A percentile compares a stretch with the other conserved stretches of the same genome.
Conservation (phyloP, 2,329 filamentous ascomycete species). For the Aspergillus spinulosporus region DNA sequence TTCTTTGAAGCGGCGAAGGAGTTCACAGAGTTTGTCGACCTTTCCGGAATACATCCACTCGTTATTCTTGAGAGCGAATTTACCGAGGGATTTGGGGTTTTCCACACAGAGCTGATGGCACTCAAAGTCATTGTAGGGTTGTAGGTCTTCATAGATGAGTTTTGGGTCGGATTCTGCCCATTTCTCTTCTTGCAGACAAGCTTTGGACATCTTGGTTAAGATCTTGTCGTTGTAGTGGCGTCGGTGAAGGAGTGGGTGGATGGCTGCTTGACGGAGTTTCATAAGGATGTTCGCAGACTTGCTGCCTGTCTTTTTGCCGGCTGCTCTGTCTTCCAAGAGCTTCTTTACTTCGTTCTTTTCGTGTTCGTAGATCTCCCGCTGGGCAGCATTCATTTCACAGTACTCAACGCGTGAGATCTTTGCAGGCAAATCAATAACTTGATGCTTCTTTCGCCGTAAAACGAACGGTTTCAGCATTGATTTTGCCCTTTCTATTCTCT, state of each 20-base stretch:
- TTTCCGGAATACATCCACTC: constrained; percentile 80
- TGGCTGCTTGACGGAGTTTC: constrained; percentile 86
- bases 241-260: constrained; percentile 86
- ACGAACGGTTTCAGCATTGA: constrained; percentile 96
- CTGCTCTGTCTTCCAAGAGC: constrained; percentile 60
- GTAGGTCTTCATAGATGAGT: constrained; percentile 56
- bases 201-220: constrained; percentile 73
- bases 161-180: constrained; percentile 53
- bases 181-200: constrained; percentile 69
- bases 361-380: constrained; percentile 71
- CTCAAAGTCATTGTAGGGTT: constrained; percentile 61
- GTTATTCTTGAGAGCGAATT: constrained; percentile 59
- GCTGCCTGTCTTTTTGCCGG: constrained; percentile 55
- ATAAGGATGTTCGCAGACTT: constrained; percentile 72
- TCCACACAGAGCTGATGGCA: constrained; percentile 59
- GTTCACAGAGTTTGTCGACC: constrained; percentile 73
- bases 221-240: constrained; percentile 74
- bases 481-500: constrained; percentile 81
- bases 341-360: constrained; percentile 64
- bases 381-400: constrained; percentile 73
- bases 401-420: constrained; percentile 78
- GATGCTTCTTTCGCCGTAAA: constrained; percentile 86
- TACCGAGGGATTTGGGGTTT: constrained; percentile 53
- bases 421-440: constrained; percentile 81
- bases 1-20: constrained; percentile 70